A percentile compares a stretch with the other conserved stretches of the same genome.
phyloP scores from a whole-genome alignment of 352 stramenopile species.

The Pythium aristosporum region DNA sequence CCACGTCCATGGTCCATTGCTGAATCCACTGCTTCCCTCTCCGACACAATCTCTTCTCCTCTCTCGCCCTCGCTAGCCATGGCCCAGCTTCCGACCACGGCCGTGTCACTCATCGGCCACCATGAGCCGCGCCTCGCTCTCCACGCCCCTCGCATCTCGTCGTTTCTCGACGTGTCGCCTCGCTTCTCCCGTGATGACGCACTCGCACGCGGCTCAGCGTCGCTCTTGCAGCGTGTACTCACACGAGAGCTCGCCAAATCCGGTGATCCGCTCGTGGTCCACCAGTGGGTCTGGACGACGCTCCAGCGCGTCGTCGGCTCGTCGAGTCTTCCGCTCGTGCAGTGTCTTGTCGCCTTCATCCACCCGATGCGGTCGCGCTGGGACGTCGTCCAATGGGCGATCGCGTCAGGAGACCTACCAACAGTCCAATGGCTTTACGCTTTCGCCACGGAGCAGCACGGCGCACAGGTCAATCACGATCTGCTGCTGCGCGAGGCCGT shows the following conservation, averaged over 20 bases:
- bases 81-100: constrained; percentile 1
- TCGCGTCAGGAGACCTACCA: constrained; percentile 5
- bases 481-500: constrained; percentile 13
- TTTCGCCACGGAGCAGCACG: not conserved
- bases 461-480: not conserved
- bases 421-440: constrained; percentile 11
- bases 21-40: not conserved
- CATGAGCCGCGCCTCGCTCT: constrained; percentile 2
- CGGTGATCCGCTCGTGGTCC: constrained; percentile 3
- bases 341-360: constrained; percentile 19
- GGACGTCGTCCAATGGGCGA: constrained; percentile 11
- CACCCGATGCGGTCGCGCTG: constrained; percentile 15
- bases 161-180: constrained; percentile 13
- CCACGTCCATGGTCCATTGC: not conserved
- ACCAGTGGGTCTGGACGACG: constrained; percentile 17
- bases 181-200: constrained; percentile 5
- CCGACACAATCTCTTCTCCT: not conserved
- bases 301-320: not conserved
- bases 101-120: constrained; percentile 5
- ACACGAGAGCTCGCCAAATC: not conserved
- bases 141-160: not conserved
- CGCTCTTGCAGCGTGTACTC: constrained; percentile 17
- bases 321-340: not conserved
- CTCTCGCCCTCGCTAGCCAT: not conserved
- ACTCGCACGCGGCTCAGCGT: not conserved